These are phyloP conservation scores for Phragmites australis DNA, from an alignment of 176 grass and related monocot species.

Conservation along the genomic window DNA sequence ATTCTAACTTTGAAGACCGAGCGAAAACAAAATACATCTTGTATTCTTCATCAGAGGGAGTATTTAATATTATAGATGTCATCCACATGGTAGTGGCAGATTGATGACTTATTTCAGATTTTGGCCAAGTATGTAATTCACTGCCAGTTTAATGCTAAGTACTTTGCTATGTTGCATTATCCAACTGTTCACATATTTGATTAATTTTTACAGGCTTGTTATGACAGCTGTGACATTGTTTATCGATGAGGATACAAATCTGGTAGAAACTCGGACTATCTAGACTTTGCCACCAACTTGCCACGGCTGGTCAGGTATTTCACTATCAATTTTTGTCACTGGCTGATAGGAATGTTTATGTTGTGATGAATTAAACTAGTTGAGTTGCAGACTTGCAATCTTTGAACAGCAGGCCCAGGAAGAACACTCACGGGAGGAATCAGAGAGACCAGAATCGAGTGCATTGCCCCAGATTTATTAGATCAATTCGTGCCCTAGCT, in stretches of 20 bases:
- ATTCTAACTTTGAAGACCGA: too few relatives aligned
- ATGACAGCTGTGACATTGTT: slow-evolving; percentile 76
- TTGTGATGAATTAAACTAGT: not conserved
- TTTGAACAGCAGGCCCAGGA: not conserved
- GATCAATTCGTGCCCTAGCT: not conserved
- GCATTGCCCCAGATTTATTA: not conserved
- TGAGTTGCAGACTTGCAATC: not conserved
- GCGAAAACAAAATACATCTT: too few relatives aligned
- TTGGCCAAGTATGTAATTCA: slow-evolving; percentile 7
- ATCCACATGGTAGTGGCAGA: slow-evolving; percentile 4
- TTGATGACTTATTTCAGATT: too few relatives aligned
- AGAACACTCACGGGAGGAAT: slow-evolving; percentile 6
- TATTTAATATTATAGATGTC: too few relatives aligned
- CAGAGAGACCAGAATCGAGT: not conserved
- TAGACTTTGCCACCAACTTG: slow-evolving; percentile 42
- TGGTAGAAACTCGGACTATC: slow-evolving; percentile 62
- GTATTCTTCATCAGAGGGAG: too few relatives aligned
- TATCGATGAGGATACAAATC: slow-evolving; percentile 77
- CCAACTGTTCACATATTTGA: slow-evolving; percentile 12
- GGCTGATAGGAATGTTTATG: not conserved
- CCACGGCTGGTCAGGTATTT: slow-evolving; percentile 34
- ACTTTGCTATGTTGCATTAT: not conserved
- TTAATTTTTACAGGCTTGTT: slow-evolving; percentile 68
- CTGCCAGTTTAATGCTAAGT: not conserved
- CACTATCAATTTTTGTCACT: not conserved